Conservation (phyloP, 2,329 filamentous ascomycete species). For the Stagonosporopsis tanaceti region DNA sequence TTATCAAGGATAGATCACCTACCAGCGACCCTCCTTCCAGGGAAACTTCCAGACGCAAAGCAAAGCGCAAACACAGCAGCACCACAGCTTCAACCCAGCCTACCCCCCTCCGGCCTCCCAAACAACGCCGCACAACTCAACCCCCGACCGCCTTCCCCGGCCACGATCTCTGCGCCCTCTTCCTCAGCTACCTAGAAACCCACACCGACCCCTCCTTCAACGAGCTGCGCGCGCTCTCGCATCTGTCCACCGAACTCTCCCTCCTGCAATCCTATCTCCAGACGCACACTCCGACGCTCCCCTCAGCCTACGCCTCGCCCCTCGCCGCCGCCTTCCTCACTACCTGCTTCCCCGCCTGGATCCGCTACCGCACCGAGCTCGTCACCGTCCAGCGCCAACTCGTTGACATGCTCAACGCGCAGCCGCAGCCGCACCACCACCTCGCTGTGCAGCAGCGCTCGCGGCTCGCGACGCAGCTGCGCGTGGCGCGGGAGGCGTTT, state of each 20-base stretch:
- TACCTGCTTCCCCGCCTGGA: constrained; percentile 9
- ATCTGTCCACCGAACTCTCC: not conserved
- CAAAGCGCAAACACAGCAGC: constrained; percentile 3
- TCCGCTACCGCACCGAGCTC: constrained; percentile 2
- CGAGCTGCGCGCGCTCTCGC: constrained; percentile 6
- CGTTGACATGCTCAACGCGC: not conserved
- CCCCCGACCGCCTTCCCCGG: not conserved
- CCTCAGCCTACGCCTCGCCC: not conserved
- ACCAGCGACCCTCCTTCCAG: too few species aligned
- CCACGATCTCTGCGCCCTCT: constrained; percentile 4
- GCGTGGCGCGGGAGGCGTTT: constrained; percentile 4
- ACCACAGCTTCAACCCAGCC: not conserved
- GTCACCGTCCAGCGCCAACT: not conserved
- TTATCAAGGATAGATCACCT: not conserved
- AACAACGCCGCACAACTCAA: constrained; percentile 1
- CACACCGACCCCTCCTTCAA: constrained; percentile 6
- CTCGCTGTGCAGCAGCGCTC: constrained; percentile 7
- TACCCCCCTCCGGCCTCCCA: not conserved
- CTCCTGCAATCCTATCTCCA: not conserved
- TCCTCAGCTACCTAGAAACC: constrained; percentile 10
- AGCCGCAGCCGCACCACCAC: not conserved
- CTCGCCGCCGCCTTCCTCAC: constrained; percentile 4
- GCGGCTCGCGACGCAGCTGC: constrained; percentile 6
- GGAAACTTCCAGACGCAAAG: not conserved
- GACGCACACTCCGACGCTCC: not conserved